Percentiles rank a stretch among this genome's conserved stretches.
Conservation (phyloP, 768 basidiomycete genomes). For the Boletus reticulatus region DNA sequence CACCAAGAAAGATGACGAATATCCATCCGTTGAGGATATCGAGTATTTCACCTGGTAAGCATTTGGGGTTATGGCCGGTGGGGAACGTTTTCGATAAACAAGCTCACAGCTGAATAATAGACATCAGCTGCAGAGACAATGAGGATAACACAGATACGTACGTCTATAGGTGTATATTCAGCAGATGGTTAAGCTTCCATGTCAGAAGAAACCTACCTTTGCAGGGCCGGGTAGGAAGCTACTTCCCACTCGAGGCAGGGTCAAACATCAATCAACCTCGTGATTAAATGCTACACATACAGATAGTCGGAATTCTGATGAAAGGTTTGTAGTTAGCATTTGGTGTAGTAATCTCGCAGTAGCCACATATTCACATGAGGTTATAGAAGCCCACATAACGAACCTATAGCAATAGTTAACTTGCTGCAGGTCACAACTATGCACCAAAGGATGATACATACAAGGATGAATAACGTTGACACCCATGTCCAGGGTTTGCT, state of each 20-base stretch:
- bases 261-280: neutral
- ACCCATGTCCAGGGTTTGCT: conserved; percentile 7
- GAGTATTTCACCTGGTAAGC: neutral
- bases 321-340: neutral
- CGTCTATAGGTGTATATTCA: neutral
- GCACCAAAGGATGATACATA: neutral
- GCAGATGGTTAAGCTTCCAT: neutral
- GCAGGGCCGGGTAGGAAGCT: neutral
- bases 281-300: neutral
- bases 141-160: neutral
- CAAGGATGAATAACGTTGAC: conserved; percentile 7
- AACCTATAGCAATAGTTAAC: neutral
- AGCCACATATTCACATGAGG: neutral
- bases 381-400: conserved; percentile 6
- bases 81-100: too few species aligned
- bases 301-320: neutral
- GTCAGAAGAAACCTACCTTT: neutral
- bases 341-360: too few species aligned
- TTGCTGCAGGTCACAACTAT: neutral
- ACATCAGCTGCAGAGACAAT: neutral
- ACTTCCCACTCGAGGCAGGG: neutral
- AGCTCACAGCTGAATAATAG: conserved; percentile 1
- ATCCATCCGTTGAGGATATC: neutral
- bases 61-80: neutral
- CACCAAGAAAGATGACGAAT: neutral